Evolutionary conservation across 257 asterid species (phyloP).

Genomic region (Catharanthus roseus): DNA sequence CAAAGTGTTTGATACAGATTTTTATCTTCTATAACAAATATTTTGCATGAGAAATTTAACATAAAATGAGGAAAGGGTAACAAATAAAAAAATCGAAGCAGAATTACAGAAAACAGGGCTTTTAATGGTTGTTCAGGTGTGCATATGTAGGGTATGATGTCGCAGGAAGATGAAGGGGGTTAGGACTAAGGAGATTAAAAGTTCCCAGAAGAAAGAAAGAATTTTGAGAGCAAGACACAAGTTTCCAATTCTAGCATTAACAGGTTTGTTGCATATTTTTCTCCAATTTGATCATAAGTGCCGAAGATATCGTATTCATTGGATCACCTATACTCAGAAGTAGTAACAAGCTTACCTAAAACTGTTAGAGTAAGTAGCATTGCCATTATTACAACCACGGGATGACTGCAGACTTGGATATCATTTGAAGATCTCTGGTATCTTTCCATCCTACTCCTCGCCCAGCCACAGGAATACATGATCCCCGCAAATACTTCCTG

Average conservation of each 20-base stretch:
- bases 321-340: background rate
- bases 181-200: background rate
- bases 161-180: too few relatives aligned
- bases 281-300: background rate
- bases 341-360: background rate
- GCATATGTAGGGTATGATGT: too few relatives aligned
- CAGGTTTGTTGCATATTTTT: background rate
- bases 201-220: background rate
- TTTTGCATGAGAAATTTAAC: background rate
- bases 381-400: background rate
- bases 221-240: background rate
- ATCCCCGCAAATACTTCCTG: conserved; percentile 1
- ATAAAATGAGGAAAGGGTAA: background rate
- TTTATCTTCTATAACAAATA: background rate
- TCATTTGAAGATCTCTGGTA: background rate
- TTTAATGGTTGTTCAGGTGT: background rate
- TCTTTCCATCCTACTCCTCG: background rate
- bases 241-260: too few relatives aligned
- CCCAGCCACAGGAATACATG: background rate
- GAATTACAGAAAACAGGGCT: background rate
- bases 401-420: background rate
- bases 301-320: background rate
- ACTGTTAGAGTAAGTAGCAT: background rate
- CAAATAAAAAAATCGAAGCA: background rate
- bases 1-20: background rate